A percentile compares a stretch with the other conserved stretches of the same genome.
Conservation (phyloP, 331 rosid species). For the Malus hybrid region DNA sequence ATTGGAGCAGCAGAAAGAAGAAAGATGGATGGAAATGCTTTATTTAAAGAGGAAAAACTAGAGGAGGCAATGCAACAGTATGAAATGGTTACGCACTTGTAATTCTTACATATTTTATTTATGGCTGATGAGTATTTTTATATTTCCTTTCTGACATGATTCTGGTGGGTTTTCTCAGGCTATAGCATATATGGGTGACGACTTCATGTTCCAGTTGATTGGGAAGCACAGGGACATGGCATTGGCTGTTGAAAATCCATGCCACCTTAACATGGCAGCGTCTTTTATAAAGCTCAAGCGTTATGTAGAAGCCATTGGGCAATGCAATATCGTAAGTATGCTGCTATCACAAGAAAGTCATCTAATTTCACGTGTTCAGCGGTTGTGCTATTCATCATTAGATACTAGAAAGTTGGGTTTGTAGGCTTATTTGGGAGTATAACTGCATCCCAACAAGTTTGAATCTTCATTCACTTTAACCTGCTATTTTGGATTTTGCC, state of each 20-base stretch:
- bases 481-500: not conserved
- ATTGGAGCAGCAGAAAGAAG: slow-evolving; percentile 83
- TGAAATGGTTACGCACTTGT: slow-evolving; percentile 66
- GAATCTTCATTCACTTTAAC: not conserved
- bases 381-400: not conserved
- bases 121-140: too few species aligned
- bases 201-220: slow-evolving; percentile 83
- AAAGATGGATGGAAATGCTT: slow-evolving; percentile 88
- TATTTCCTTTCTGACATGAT: too few species aligned
- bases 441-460: not conserved
- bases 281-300: slow-evolving; percentile 82
- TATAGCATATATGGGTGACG: too few species aligned
- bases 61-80: slow-evolving; percentile 99
- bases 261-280: slow-evolving; percentile 90
- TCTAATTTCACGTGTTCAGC: not conserved
- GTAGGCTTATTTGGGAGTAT: not conserved
- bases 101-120: too few species aligned
- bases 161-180: too few species aligned
- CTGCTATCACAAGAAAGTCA: not conserved
- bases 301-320: slow-evolving; percentile 81
- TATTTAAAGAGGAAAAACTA: slow-evolving; percentile 36
- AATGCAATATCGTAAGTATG: slow-evolving; percentile 66
- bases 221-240: slow-evolving; percentile 96
- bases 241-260: slow-evolving; percentile 85
- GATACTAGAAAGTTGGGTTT: not conserved